A percentile compares a stretch with the other conserved stretches of the same genome.
These are phyloP conservation scores for Orbilia quercus DNA, from an alignment of 2,329 filamentous ascomycete species.

Conservation along the genomic window DNA sequence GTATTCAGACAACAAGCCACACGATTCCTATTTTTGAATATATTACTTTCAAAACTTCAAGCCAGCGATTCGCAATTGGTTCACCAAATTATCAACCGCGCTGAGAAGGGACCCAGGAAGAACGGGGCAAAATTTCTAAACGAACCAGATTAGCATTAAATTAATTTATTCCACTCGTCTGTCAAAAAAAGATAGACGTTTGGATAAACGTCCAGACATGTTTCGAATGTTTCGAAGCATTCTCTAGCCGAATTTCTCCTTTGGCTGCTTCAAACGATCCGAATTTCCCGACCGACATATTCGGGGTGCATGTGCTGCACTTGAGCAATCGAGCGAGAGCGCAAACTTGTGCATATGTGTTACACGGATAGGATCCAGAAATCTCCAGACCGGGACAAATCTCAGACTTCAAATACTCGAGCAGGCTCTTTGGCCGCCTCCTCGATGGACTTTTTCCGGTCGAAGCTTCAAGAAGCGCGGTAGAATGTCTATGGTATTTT, in stretches of 20 bases:
- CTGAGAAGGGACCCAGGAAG: background rate
- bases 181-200: slow-evolving; percentile 33
- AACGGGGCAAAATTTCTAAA: slow-evolving; percentile 10
- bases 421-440: slow-evolving; percentile 21
- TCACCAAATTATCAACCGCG: slow-evolving; percentile 20
- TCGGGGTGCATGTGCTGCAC: slow-evolving; percentile 11
- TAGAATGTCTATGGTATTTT: slow-evolving; percentile 55
- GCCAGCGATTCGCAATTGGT: slow-evolving; percentile 5
- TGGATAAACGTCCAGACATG: slow-evolving; percentile 41
- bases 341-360: slow-evolving; percentile 1
- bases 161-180: slow-evolving; percentile 33
- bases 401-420: slow-evolving; percentile 24
- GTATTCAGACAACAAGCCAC: background rate
- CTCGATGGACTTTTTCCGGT: slow-evolving; percentile 47
- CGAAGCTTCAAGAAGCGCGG: slow-evolving; percentile 36
- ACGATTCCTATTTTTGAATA: slow-evolving; percentile 16
- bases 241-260: slow-evolving; percentile 41
- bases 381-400: slow-evolving; percentile 26
- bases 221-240: slow-evolving; percentile 55
- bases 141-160: slow-evolving; percentile 15
- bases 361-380: slow-evolving; percentile 21
- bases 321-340: slow-evolving; percentile 38
- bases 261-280: slow-evolving; percentile 34
- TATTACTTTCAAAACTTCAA: background rate
- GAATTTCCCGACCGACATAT: slow-evolving; percentile 52